A percentile compares a stretch with the other conserved stretches of the same genome.
phyloP scores from a whole-genome alignment of 768 basidiomycete genomes.

The Chalciporus piperatus region DNA sequence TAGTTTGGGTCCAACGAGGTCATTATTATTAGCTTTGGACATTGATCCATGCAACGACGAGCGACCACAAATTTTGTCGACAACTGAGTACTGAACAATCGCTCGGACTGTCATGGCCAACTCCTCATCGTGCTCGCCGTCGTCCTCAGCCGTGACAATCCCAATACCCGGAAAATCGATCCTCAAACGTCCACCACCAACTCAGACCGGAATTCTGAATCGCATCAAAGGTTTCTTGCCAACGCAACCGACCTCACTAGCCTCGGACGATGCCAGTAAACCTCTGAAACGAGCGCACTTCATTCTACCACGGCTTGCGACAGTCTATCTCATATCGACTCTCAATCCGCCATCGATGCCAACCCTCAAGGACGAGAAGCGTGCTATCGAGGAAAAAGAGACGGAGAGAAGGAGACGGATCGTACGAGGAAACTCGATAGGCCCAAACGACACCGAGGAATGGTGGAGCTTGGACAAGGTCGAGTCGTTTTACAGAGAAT shows the following conservation, averaged over 20 bases:
- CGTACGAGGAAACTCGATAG: constrained; percentile 52
- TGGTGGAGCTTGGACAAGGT: constrained; percentile 90
- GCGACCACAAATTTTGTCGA: too few species aligned
- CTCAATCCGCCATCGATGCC: constrained; percentile 81
- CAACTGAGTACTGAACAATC: too few species aligned
- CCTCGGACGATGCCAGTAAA: constrained; percentile 45
- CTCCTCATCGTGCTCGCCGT: constrained; percentile 56
- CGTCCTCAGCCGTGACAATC: constrained; percentile 79
- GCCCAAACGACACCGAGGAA: constrained; percentile 40
- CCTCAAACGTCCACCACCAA: constrained; percentile 70
- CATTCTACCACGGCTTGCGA: constrained; percentile 80
- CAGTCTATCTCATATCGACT: constrained; percentile 88
- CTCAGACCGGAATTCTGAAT: constrained; percentile 66
- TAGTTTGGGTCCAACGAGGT: too few species aligned
- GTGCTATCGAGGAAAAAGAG: constrained; percentile 75
- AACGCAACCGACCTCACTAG: constrained; percentile 38
- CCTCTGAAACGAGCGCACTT: constrained; percentile 89
- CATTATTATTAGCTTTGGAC: too few species aligned
- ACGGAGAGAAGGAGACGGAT: constrained; percentile 63
- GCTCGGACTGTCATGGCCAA: constrained; percentile 19
- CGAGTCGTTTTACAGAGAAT: constrained; percentile 83
- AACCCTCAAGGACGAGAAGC: constrained; percentile 76
- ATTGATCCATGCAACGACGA: too few species aligned
- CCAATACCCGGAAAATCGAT: constrained; percentile 79
- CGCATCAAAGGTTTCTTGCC: constrained; percentile 75